phyloP scores from a whole-genome alignment of 2,329 filamentous ascomycete genomes.

The Monosporascus sp. region DNA sequence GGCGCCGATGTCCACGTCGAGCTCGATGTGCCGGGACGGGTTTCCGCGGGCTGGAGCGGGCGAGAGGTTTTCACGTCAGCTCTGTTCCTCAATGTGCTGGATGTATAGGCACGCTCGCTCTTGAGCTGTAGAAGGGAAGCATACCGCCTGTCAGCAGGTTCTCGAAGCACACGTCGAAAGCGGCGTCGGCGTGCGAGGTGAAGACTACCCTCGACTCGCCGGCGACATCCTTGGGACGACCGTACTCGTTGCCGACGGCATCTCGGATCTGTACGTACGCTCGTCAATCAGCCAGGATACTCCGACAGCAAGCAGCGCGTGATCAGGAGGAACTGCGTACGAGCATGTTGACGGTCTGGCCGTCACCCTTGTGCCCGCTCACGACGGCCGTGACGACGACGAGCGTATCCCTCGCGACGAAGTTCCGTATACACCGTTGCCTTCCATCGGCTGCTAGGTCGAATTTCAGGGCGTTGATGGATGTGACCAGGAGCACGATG shows the following conservation, averaged over 20 bases:
- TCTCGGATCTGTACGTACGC: constrained; percentile 71
- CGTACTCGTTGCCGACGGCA: constrained; percentile 93
- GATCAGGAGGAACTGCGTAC: constrained; percentile 41
- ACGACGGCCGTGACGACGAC: constrained; percentile 93
- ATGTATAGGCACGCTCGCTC: too few relatives aligned
- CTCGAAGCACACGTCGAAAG: constrained; percentile 96
- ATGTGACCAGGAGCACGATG: constrained; percentile 50
- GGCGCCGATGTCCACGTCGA: constrained; percentile 93
- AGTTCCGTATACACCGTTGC: constrained; percentile 94
- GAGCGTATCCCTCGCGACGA: constrained; percentile 84
- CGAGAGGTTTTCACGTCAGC: constrained; percentile 15
- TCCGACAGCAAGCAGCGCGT: not conserved
- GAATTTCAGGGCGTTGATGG: constrained; percentile 77
- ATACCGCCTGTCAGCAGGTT: constrained; percentile 70
- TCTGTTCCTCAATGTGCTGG: constrained; percentile 10
- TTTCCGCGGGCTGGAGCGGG: constrained; percentile 32
- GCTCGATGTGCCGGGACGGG: constrained; percentile 70
- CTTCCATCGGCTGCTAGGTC: constrained; percentile 73
- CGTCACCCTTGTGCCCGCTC: constrained; percentile 82
- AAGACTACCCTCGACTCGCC: constrained; percentile 93
- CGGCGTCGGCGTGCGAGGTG: constrained; percentile 84
- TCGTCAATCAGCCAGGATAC: not conserved
- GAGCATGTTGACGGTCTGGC: constrained; percentile 90
- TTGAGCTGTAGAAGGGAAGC: constrained; percentile 20
- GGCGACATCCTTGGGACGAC: constrained; percentile 80